phyloP scores from a whole-genome alignment of 2,329 filamentous ascomycete species.

The Camillea tinctor region DNA sequence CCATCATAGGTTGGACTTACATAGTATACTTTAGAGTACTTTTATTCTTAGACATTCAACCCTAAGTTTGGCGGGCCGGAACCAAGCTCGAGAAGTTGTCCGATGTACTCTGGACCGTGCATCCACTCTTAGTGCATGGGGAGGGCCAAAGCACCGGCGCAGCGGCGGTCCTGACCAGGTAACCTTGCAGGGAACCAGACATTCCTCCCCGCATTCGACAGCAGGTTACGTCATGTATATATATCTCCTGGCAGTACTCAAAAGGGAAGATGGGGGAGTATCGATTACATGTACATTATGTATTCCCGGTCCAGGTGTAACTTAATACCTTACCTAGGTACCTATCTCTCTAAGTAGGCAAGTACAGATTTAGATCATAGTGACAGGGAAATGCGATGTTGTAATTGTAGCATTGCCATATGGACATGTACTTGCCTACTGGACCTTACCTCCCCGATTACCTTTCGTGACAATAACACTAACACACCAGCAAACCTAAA shows the following conservation, averaged over 20 bases:
- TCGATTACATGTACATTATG: not conserved
- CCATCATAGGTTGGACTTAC: not conserved
- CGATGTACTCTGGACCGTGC: not conserved
- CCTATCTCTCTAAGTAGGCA: no score
- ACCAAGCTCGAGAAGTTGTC: no score
- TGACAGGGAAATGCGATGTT: not conserved
- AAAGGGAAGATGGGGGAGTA: no score
- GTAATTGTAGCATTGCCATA: not conserved
- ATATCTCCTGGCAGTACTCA: not conserved
- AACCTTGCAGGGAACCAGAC: not conserved
- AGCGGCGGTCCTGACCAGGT: not conserved
- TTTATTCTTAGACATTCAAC: no score
- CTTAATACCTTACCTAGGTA: no score
- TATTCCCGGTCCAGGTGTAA: not conserved
- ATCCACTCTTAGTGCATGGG: not conserved
- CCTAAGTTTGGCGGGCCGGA: no score
- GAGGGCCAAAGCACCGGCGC: no score
- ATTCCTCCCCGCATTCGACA: constrained; percentile 6
- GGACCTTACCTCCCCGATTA: not conserved
- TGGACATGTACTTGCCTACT: no score
- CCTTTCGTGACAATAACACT: not conserved
- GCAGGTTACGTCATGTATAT: constrained; percentile 11
- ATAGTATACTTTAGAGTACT: no score
- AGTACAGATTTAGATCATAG: no score
- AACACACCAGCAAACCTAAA: constrained; percentile 25